Percentiles rank a stretch among this genome's conserved stretches.
Evolutionary conservation across 257 asterid species (phyloP).

Genomic region (Salvia splendens): DNA sequence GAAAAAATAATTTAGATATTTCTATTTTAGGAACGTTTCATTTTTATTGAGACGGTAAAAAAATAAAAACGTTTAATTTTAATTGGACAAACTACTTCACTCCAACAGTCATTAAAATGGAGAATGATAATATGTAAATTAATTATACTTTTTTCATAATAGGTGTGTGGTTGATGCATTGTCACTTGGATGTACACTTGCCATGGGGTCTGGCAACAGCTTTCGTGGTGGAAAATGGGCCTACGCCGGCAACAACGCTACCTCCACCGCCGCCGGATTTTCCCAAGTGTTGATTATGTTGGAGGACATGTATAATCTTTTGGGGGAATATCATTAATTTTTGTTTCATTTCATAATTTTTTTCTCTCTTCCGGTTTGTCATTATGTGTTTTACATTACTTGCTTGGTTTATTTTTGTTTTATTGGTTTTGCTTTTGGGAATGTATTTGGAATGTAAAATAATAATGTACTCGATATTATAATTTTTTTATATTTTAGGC

Average conservation of each 20-base stretch:
- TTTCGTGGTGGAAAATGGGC: constrained; percentile 65
- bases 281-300: constrained; percentile 45
- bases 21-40: too few species aligned
- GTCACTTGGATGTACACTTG: constrained; percentile 74
- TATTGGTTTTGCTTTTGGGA: neutral
- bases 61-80: too few species aligned
- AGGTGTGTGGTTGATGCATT: constrained; percentile 74
- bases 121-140: too few species aligned
- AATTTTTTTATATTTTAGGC: too few species aligned
- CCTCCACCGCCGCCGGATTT: constrained; percentile 76
- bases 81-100: too few species aligned
- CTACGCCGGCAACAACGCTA: constrained; percentile 47
- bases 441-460: too few species aligned
- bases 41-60: too few species aligned
- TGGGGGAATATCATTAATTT: constrained; percentile 12
- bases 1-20: too few species aligned
- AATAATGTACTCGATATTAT: too few species aligned
- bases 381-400: neutral
- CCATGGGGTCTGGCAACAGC: constrained; percentile 70
- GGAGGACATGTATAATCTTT: neutral
- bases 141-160: neutral
- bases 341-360: neutral
- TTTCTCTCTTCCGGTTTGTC: neutral
- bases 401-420: neutral
- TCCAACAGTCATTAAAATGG: too few species aligned